A percentile compares a stretch with the other conserved stretches of the same genome.
phyloP scores from a whole-genome alignment of 768 basidiomycete genomes.

The Hygrocybe coccinea region DNA sequence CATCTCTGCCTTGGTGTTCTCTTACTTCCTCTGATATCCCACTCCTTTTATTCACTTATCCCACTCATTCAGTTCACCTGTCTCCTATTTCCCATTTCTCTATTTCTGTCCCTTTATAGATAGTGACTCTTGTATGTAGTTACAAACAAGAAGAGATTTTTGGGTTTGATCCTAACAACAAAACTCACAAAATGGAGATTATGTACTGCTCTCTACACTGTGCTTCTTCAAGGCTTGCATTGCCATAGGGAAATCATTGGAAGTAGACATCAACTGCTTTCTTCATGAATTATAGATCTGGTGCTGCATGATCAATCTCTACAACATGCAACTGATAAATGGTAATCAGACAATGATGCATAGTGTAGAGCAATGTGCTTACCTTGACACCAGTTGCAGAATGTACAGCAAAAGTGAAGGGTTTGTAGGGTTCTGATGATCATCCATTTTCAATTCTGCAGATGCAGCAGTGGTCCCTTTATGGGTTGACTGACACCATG shows the following conservation, averaged over 20 bases:
- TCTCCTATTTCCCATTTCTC: no score
- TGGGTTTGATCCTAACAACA: no score
- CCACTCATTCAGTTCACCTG: no score
- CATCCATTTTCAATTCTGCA: slow-evolving; percentile 86
- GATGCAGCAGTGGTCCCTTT: slow-evolving; percentile 96
- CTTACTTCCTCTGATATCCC: no score
- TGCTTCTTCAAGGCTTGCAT: slow-evolving; percentile 99
- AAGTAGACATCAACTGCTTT: slow-evolving; percentile 99
- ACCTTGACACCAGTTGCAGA: slow-evolving; percentile 99
- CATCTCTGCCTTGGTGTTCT: no score
- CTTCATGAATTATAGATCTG: slow-evolving; percentile 90
- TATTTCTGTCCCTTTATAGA: no score
- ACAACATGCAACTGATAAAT: slow-evolving; percentile 89
- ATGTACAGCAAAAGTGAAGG: slow-evolving; percentile 93
- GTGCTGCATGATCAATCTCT: slow-evolving; percentile 92
- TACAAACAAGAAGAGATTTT: no score
- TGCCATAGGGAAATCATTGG: slow-evolving; percentile 97
- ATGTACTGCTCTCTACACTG: no score
- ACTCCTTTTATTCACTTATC: no score
- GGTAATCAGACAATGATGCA: slow-evolving; percentile 4
- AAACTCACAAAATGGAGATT: no score
- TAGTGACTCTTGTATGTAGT: no score
- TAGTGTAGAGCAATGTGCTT: slow-evolving; percentile 18
- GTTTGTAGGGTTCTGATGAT: slow-evolving; percentile 74
- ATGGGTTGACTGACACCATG: slow-evolving; percentile 97